Percentiles rank a stretch among this genome's conserved stretches.
These are phyloP conservation scores for Coemansia javaensis DNA, from an alignment of 192 early-diverging fungal species.

Conservation along the genomic window DNA sequence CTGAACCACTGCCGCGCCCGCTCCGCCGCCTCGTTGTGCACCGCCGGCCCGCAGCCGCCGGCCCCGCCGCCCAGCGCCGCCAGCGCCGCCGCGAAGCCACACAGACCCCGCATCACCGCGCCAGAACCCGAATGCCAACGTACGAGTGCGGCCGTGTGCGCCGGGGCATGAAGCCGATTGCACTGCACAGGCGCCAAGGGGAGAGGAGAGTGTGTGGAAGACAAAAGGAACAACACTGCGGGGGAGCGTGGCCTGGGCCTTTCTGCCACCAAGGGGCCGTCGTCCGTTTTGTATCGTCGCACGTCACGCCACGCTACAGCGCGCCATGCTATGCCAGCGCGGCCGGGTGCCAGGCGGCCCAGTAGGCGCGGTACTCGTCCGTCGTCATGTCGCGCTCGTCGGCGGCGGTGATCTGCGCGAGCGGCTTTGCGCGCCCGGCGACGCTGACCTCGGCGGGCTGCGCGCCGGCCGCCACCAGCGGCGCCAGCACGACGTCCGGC, in stretches of 20 bases:
- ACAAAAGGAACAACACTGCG: too few relatives aligned
- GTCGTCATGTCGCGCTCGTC: constrained; percentile 35
- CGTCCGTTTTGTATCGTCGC: too few relatives aligned
- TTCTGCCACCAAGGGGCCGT: too few relatives aligned
- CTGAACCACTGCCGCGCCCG: constrained; percentile 46
- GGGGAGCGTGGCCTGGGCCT: too few relatives aligned
- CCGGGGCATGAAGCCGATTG: too few relatives aligned
- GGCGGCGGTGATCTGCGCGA: constrained; percentile 18
- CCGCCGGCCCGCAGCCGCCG: constrained; percentile 39
- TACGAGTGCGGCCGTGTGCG: too few relatives aligned
- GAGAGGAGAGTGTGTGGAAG: too few relatives aligned
- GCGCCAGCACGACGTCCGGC: constrained; percentile 2
- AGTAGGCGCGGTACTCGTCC: constrained; percentile 36
- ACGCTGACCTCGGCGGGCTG: constrained; percentile 14
- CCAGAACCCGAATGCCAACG: too few relatives aligned
- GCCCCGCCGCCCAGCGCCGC: constrained; percentile 1
- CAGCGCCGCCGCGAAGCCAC: constrained; percentile 1
- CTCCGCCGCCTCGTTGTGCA: constrained; percentile 50
- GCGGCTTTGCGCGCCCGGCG: constrained; percentile 26
- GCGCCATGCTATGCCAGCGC: background rate
- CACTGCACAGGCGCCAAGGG: too few relatives aligned
- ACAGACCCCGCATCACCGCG: too few relatives aligned
- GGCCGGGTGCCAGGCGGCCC: constrained; percentile 24
- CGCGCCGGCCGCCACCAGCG: background rate
- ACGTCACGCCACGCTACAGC: too few relatives aligned